Base-by-base conservation (phyloP, 2,329 filamentous ascomycete genomes). In the Chrysoporthe deuterocubensis region DNA sequence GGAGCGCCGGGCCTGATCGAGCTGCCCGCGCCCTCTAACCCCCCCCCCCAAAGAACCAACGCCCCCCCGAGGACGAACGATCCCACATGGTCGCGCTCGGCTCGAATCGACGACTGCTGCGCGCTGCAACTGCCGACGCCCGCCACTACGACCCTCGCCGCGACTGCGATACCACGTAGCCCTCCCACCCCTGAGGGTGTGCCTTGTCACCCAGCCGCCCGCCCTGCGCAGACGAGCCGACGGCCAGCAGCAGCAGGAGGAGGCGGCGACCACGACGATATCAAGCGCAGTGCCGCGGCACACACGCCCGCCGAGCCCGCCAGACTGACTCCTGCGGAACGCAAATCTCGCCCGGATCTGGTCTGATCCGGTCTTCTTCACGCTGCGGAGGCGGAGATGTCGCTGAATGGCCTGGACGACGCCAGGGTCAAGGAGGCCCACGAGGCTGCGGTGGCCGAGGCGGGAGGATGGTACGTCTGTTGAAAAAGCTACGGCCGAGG, bases 391-490 rank as follows among this genome's bases (percentile, higher is more conserved):
- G 34, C 69, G 73, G 78, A 79, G 73, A 98, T 98, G 95, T 97
- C 95, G 84, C 86, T 98, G 81, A 97, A 97, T 89, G 96, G 96
- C 72, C 86, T 98, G 81, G 94, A 97, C 83, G 87, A 89, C 82
- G 83, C 87, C 74, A 87, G 89, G 77, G 87, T 99, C 81, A 88
- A 90, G 81, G 93, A 96, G 82, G 94, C 94, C 75, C 90, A 97
- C 81, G 91, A 94, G 77, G 84, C 88, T 74, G 92, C 93, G 67
- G 84, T 90, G 74, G 87, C 87, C 69, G 96, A 98, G 81, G 89
- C 93, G 68, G 94, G 94, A 83, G 94, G 94, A 90, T 99, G 96
- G 96, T 98, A 87, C 80, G 92, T 84, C 66, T 56, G 58, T 26
- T 26, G 26, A 26, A 26, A 60, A 69, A 61, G 42, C 67, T 64